Percentiles rank a stretch among this genome's conserved stretches.
Evolutionary conservation across 257 asterid species (phyloP).

Genomic region (Apocynum venetum): DNA sequence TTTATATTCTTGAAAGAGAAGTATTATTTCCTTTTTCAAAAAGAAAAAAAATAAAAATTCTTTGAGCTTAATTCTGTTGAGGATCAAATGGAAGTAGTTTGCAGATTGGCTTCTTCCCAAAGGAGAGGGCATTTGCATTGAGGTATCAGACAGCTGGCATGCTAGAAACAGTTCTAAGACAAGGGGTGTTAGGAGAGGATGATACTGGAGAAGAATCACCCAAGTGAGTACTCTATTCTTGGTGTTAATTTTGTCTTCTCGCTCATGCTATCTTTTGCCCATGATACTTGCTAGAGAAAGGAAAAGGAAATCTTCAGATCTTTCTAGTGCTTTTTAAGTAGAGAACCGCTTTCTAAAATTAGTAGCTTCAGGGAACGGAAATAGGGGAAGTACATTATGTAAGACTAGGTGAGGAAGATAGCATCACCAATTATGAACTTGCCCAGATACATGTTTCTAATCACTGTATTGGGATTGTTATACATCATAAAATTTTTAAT

Average conservation of each 20-base stretch:
- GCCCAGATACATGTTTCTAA: neutral
- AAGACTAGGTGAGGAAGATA: neutral
- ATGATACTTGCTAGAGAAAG: neutral
- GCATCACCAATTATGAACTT: neutral
- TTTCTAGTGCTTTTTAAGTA: neutral
- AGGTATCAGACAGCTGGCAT: slow-evolving; percentile 97
- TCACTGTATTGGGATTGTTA: neutral
- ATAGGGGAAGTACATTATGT: neutral
- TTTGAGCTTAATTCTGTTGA: slow-evolving; percentile 27
- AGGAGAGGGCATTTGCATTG: slow-evolving; percentile 89
- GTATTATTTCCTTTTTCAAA: neutral
- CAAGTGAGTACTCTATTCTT: slow-evolving; percentile 41
- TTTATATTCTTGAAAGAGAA: slow-evolving; percentile 8
- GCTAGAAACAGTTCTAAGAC: slow-evolving; percentile 91
- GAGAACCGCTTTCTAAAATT: neutral
- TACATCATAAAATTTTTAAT: neutral
- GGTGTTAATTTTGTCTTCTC: neutral
- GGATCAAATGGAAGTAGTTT: slow-evolving; percentile 59
- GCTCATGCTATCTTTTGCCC: neutral
- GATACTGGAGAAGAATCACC: slow-evolving; percentile 96
- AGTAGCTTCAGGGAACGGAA: neutral
- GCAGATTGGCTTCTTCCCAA: slow-evolving; percentile 88
- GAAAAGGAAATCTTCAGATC: neutral
- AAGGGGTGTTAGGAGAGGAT: slow-evolving; percentile 96
- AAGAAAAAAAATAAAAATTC: slow-evolving; percentile 13